Conservation (phyloP, 2,329 filamentous ascomycete genomes). For the Aspergillus sp. region DNA sequence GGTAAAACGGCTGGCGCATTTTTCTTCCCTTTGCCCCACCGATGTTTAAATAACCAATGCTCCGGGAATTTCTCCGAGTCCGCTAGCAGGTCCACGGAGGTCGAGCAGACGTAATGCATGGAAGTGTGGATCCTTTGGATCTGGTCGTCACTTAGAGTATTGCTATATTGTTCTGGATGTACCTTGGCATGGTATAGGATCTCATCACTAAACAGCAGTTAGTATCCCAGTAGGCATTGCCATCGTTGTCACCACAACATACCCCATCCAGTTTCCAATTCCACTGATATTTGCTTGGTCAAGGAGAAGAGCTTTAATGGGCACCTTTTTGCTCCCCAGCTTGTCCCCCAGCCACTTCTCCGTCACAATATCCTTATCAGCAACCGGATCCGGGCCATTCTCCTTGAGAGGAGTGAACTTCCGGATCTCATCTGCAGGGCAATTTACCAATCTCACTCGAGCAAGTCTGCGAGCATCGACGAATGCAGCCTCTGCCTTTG, state of each 20-base stretch:
- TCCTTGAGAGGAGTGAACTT: conserved; percentile 74
- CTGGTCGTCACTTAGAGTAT: conserved; percentile 70
- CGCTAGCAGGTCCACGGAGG: conserved; percentile 70
- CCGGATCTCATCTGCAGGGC: conserved; percentile 69
- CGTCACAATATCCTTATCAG: conserved; percentile 73
- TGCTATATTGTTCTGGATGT: conserved; percentile 89
- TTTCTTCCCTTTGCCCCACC: conserved; percentile 88
- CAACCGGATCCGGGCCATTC: conserved; percentile 89
- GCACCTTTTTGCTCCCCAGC: conserved; percentile 71
- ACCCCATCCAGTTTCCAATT: conserved; percentile 94
- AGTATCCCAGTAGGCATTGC: conserved; percentile 1
- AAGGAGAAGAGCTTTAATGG: conserved; percentile 81
- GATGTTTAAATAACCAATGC: conserved; percentile 81
- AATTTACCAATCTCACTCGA: conserved; percentile 77
- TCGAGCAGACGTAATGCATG: conserved; percentile 74
- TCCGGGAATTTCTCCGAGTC: conserved; percentile 81
- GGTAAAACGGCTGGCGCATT: conserved; percentile 63
- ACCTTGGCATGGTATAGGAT: conserved; percentile 83
- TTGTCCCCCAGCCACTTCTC: conserved; percentile 68
- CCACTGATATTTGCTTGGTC: conserved; percentile 87
- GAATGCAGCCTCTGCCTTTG: conserved; percentile 68
- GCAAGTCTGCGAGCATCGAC: conserved; percentile 76
- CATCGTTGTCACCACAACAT: conserved; percentile 17
- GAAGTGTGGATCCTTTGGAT: conserved; percentile 66
- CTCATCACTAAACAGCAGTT: conserved; percentile 59